These are phyloP conservation scores for Rheum nobile DNA, from an alignment of 148 eudicot genomes.

Conservation along the genomic window DNA sequence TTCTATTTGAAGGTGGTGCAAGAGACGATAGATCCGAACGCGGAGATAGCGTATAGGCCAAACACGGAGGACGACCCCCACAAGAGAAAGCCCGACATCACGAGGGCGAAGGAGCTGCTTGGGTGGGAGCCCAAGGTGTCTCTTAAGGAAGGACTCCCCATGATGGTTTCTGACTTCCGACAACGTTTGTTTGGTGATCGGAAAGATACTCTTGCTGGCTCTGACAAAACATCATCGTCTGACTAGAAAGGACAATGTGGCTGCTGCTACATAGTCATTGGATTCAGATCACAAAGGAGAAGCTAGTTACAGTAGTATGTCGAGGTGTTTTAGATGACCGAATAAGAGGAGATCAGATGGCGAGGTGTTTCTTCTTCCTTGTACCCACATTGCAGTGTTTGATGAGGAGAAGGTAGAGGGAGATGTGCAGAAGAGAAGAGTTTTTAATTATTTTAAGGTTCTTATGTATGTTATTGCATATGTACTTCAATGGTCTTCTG, in stretches of 20 bases:
- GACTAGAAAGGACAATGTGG: not conserved
- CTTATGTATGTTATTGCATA: not conserved
- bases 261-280: not conserved
- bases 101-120: slow-evolving; percentile 72
- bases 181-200: slow-evolving; percentile 45
- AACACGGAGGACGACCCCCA: slow-evolving; percentile 99
- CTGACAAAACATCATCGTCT: not conserved
- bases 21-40: slow-evolving; percentile 90
- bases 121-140: slow-evolving; percentile 96
- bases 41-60: slow-evolving; percentile 70
- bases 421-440: not conserved
- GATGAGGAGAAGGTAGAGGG: not conserved
- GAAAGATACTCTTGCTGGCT: not conserved
- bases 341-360: not conserved
- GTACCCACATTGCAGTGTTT: not conserved
- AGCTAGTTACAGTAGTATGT: not conserved
- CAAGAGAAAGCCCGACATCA: slow-evolving; percentile 93
- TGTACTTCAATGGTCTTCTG: not conserved
- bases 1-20: slow-evolving; percentile 57
- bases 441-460: not conserved
- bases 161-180: slow-evolving; percentile 87
- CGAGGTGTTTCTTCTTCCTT: not conserved
- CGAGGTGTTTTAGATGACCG: not conserved
- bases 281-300: not conserved
- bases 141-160: slow-evolving; percentile 81